Percentiles rank a stretch among this genome's conserved stretches.
These are phyloP conservation scores for Cyclanthera cordifolia DNA, from an alignment of 306 rosid species.

Conservation along the genomic window DNA sequence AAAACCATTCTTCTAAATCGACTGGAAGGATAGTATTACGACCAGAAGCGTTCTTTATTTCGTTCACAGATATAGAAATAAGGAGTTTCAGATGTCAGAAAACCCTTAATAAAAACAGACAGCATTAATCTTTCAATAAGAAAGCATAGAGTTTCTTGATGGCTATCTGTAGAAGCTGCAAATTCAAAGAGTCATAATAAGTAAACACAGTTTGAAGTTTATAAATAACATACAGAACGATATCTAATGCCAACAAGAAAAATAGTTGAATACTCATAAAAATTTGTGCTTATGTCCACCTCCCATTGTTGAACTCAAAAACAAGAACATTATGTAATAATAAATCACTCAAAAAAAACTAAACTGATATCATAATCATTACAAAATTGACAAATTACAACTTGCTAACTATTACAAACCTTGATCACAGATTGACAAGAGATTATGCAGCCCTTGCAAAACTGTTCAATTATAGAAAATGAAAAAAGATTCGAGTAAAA, in stretches of 20 bases:
- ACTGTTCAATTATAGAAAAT: constrained; percentile 4
- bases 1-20: constrained; percentile 26
- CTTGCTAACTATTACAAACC: neutral
- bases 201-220: constrained; percentile 14
- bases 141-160: constrained; percentile 32
- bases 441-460: constrained; percentile 5
- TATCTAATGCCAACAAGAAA: neutral
- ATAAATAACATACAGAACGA: constrained; percentile 6
- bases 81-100: constrained; percentile 45
- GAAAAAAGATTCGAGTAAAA: constrained; percentile 11
- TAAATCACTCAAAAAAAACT: neutral
- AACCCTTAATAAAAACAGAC: constrained; percentile 39
- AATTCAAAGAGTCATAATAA: constrained; percentile 18
- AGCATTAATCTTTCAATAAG: constrained; percentile 41
- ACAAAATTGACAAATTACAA: constrained; percentile 6
- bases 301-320: no score
- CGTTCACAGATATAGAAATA: constrained; percentile 33
- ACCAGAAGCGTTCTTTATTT: constrained; percentile 26
- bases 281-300: no score
- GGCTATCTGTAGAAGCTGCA: constrained; percentile 43
- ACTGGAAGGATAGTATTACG: constrained; percentile 25
- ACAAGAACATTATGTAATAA: neutral
- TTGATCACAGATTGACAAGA: constrained; percentile 1
- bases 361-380: neutral
- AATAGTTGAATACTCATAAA: no score